Evolutionary conservation across 192 early-diverging fungal species (phyloP).

Genomic region (Entrophospora sp.): DNA sequence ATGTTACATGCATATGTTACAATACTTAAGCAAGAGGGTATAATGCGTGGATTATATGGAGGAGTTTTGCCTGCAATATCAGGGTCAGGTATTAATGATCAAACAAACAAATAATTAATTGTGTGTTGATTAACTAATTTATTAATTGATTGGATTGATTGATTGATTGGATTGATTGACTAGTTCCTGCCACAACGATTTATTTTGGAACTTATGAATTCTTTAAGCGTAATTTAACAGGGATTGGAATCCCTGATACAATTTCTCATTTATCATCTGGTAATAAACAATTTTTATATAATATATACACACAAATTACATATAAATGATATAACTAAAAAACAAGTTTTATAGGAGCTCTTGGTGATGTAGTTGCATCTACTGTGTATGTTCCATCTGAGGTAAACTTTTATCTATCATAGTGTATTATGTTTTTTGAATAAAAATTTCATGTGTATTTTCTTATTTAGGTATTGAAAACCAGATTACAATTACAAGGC

Average conservation of each 20-base stretch:
- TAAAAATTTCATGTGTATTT: background rate
- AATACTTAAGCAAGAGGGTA: constrained; percentile 47
- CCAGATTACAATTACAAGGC: constrained; percentile 72
- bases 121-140: too few relatives aligned
- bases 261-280: constrained; percentile 46
- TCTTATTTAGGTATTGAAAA: constrained; percentile 41
- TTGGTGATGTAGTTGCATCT: constrained; percentile 49
- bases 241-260: constrained; percentile 38
- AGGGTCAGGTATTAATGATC: constrained; percentile 37
- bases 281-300: constrained; percentile 1
- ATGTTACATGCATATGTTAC: constrained; percentile 49
- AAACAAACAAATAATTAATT: too few relatives aligned
- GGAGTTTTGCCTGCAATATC: constrained; percentile 49
- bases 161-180: too few relatives aligned
- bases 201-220: constrained; percentile 53
- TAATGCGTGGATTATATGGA: constrained; percentile 42
- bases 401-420: too few relatives aligned
- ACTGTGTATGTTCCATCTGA: constrained; percentile 52
- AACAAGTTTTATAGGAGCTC: too few relatives aligned
- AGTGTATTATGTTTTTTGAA: background rate
- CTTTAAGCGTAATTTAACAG: constrained; percentile 43
- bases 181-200: constrained; percentile 46
- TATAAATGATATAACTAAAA: too few relatives aligned
- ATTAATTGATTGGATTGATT: too few relatives aligned
- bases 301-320: too few relatives aligned